Evolutionary conservation across 768 basidiomycete species (phyloP).

Genomic region (Mycena olivaceomarginata): DNA sequence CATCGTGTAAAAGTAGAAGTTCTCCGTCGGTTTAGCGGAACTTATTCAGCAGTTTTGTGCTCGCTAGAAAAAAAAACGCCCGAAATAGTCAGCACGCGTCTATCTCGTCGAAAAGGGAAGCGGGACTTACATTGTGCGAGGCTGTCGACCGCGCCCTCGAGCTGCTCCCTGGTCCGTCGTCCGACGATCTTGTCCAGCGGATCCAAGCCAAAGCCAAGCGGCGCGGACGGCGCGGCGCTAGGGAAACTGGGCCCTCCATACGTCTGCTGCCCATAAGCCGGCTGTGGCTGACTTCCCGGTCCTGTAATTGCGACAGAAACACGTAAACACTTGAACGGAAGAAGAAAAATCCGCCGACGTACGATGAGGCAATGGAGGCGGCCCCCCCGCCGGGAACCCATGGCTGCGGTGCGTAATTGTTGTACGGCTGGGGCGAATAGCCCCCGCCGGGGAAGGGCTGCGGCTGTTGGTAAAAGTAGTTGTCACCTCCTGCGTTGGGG

Average conservation of each 20-base stretch:
- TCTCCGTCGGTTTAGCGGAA: slow-evolving; percentile 57
- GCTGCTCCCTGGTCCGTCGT: slow-evolving; percentile 65
- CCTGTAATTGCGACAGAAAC: slow-evolving; percentile 38
- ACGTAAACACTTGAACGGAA: slow-evolving; percentile 33
- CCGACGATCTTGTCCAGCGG: slow-evolving; percentile 77
- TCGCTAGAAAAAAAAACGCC: slow-evolving; percentile 54
- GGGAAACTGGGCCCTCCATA: slow-evolving; percentile 52
- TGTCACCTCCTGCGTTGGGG: slow-evolving; percentile 28
- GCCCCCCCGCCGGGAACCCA: slow-evolving; percentile 24
- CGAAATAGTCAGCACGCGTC: slow-evolving; percentile 24
- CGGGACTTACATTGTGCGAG: slow-evolving; percentile 71
- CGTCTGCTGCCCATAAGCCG: slow-evolving; percentile 41
- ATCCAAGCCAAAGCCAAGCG: slow-evolving; percentile 65
- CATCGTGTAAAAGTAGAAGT: not conserved
- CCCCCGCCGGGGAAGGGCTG: slow-evolving; percentile 38
- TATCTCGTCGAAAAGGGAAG: slow-evolving; percentile 7
- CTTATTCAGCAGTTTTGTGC: slow-evolving; percentile 68
- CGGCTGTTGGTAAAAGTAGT: slow-evolving; percentile 40
- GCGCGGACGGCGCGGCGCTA: slow-evolving; percentile 48
- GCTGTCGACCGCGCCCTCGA: slow-evolving; percentile 67
- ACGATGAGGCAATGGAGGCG: slow-evolving; percentile 40
- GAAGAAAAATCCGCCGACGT: slow-evolving; percentile 27
- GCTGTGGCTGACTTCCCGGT: slow-evolving; percentile 39
- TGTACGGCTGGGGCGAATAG: slow-evolving; percentile 35
- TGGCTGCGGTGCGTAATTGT: slow-evolving; percentile 38